Evolutionary conservation across 345 rosid species (phyloP), one percentile per base, ranked within the genome.

Genomic region (Schrenkiella parvula): DNA sequence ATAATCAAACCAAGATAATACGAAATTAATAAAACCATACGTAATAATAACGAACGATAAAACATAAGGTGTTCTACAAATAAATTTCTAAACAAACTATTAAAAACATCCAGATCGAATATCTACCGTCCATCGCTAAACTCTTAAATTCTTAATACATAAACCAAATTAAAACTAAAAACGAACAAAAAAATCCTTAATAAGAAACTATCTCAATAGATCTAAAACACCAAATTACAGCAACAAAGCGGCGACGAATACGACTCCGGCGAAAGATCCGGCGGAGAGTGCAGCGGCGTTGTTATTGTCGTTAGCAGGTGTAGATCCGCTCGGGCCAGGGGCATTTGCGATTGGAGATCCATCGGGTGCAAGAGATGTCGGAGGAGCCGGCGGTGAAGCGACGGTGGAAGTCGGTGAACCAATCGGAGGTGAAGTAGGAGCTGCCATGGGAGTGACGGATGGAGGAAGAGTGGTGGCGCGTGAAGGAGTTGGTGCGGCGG

Each of bases 211-310:
- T 35, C 31, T 56, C 61, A 86, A 84, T 84, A 59, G 63, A 19
- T 19, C 26, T 31, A 11, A 25, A 17, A 35, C 50, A 55, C 39
- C 12, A 59, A 53, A 59, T 85, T 87, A 92, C 82, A 92, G 13
- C 71, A 85, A 70, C 81, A 86, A 57, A 63, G 84, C 82, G 3
- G 85, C 71, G n/a, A 79, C 67, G 18, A 77, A 78, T 0, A 72
- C 73, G 3, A 76, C 5, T 7, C 82, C 82, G 3, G 68, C 70
- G 5, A 75, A 56, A 55, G 80, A 79, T 41, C 85, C 87, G 23
- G 75, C 78, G 23, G 74, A 12, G 14, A 79, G 37, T 5, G 74
- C 74, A 11, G 77, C 89, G n/a, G 64, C 79, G 72, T 0, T 29
- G 66, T 26, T 21, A 8, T 19, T 26, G 13, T 21, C 53, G 5